phyloP scores from a whole-genome alignment of 257 asterid genomes.

The Salvia miltiorrhiza region DNA sequence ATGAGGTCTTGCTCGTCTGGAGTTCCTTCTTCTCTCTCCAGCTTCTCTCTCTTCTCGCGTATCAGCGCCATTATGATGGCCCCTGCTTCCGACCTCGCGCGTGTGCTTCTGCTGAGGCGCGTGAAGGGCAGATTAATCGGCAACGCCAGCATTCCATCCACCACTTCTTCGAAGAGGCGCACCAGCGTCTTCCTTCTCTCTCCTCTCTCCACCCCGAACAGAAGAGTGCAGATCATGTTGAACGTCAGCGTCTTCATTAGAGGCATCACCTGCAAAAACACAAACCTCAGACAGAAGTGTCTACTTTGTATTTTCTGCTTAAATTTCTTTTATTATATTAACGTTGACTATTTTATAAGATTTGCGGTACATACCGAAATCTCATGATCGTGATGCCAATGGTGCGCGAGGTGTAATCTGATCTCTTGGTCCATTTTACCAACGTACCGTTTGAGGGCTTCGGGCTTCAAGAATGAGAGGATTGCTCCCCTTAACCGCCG shows the following conservation, averaged over 20 bases:
- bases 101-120: slow-evolving; percentile 8
- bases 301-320: too few relatives aligned
- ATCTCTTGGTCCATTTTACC: slow-evolving; percentile 14
- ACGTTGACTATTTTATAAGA: too few relatives aligned
- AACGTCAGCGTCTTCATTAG: slow-evolving; percentile 17
- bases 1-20: slow-evolving; percentile 12
- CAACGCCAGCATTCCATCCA: not conserved
- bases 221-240: not conserved
- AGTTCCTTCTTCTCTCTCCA: not conserved
- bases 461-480: slow-evolving; percentile 16
- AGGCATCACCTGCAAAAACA: slow-evolving; percentile 10
- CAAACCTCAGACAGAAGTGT: too few relatives aligned
- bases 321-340: too few relatives aligned
- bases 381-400: not conserved
- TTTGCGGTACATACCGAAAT: not conserved
- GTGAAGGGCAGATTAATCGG: slow-evolving; percentile 22
- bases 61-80: slow-evolving; percentile 5
- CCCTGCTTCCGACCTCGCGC: slow-evolving; percentile 4
- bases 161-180: not conserved
- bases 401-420: slow-evolving; percentile 3
- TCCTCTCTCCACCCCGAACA: slow-evolving; percentile 21
- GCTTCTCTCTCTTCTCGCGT: slow-evolving; percentile 7
- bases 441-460: slow-evolving; percentile 14
- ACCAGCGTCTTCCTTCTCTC: not conserved
- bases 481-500: slow-evolving; percentile 8